phyloP scores from a whole-genome alignment of 805 yeast genomes.

The Candida odintsovae region DNA sequence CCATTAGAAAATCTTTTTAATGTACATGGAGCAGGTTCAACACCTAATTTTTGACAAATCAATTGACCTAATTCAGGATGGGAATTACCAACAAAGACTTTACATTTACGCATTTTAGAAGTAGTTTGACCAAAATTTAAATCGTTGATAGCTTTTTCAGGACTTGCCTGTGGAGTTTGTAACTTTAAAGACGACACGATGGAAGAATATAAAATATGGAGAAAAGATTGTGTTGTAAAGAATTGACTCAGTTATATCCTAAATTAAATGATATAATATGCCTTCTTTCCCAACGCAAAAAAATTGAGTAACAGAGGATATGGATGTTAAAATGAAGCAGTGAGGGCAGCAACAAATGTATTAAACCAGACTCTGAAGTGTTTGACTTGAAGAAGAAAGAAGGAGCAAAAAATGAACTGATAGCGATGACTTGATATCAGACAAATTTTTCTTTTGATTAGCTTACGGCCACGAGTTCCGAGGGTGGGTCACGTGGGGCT shows the following conservation, averaged over 20 bases:
- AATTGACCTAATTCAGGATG: slow-evolving; percentile 91
- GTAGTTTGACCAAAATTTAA: not conserved
- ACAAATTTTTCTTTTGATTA: not conserved
- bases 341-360: too few relatives aligned
- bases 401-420: not conserved
- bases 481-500: too few relatives aligned
- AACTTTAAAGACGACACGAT: slow-evolving; percentile 5
- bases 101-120: slow-evolving; percentile 82
- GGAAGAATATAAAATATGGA: not conserved
- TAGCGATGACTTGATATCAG: not conserved
- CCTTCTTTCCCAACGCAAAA: not conserved
- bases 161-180: slow-evolving; percentile 3
- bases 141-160: slow-evolving; percentile 1
- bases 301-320: not conserved
- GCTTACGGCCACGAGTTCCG: too few relatives aligned
- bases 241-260: not conserved
- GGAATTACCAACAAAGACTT: slow-evolving; percentile 93
- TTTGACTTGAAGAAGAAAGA: not conserved
- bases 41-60: slow-evolving; percentile 88
- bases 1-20: slow-evolving; percentile 93
- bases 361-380: not conserved
- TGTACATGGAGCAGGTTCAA: slow-evolving; percentile 89
- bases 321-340: too few relatives aligned
- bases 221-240: not conserved
- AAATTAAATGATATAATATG: not conserved